Base-by-base conservation (phyloP, 148 eudicot species). In the Amaranthus hypochondriacus region DNA sequence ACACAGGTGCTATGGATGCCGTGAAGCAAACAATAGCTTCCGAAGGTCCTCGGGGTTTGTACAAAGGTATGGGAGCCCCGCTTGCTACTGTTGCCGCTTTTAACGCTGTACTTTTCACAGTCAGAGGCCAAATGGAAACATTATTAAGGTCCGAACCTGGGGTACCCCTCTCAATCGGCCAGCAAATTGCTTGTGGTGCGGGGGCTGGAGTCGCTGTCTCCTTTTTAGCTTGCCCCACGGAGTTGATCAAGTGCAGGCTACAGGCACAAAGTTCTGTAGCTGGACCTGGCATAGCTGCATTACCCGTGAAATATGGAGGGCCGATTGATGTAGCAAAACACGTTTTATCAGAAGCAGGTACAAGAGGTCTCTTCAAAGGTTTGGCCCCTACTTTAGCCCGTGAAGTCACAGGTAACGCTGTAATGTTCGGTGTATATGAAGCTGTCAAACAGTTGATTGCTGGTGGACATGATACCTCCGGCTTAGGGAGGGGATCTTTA, bases 31-130 rank as follows among this genome's bases (percentile, higher is more conserved):
- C 98, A 52, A 0, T 94, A 44, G 97, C 97, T 3, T 88, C 90
- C 12, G 98, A 95, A 81, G 98, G 98, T 66, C 79, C 92, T 12
- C 50, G 84, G 55, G 98, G 98, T 7, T 65, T 95, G 77, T 95
- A 83, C 89, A 95, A 95, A 77, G 98, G 98, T 28, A 90, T 95
- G 97, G 98, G 98, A 10, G 98, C 98, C 53, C 98, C 98, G 64
- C 96, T 95, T 74, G 98, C 98, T 75, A 95, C 98, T 0, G 97
- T 95, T 18, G 98, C 98, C 4, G 96, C 86, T 61, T 92, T 92
- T 74, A 95, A 95, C 63, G 98, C 98, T 6, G 73, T 95, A 7
- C 88, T 95, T 47, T 95, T 95, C 83, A 76, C 93, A 0, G 98
- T 90, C 7, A 86, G 96, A 57, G 98, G 98, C 11, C 98, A 92